These are phyloP conservation scores for Chimonanthus praecox DNA, from an alignment of 164 flowering plant genomes.

Conservation along the genomic window DNA sequence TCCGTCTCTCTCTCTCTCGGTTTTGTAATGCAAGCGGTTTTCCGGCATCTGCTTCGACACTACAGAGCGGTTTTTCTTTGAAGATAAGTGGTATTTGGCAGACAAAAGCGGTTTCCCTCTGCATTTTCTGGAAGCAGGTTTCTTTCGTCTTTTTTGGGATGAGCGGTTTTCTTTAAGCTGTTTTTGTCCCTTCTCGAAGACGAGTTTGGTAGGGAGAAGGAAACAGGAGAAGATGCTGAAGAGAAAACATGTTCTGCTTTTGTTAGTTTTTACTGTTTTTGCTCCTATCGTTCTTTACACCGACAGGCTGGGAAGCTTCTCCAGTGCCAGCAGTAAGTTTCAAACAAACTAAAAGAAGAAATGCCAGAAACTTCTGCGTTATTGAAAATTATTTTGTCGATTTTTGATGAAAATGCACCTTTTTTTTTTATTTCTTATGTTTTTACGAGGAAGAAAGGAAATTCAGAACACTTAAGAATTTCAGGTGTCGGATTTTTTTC, in stretches of 20 bases:
- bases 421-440: not conserved
- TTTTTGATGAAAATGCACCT: too few relatives aligned
- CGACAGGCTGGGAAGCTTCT: conserved; percentile 48
- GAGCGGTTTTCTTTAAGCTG: conserved; percentile 10
- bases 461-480: not conserved
- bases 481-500: not conserved
- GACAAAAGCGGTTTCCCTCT: not conserved
- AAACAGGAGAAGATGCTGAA: conserved; percentile 24
- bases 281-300: conserved; percentile 81
- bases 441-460: not conserved
- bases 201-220: conserved; percentile 1
- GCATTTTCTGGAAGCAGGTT: not conserved
- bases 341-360: too few relatives aligned
- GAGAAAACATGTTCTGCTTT: conserved; percentile 48
- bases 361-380: not conserved
- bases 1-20: not conserved
- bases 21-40: not conserved
- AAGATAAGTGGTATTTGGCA: not conserved
- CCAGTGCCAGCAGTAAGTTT: conserved; percentile 32
- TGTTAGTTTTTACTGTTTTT: conserved; percentile 63
- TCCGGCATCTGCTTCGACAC: not conserved
- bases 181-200: not conserved
- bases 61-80: not conserved
- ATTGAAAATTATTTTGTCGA: too few relatives aligned
- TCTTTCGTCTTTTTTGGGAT: not conserved